Evolutionary conservation across 371 early-diverging fungal species (phyloP).

Genomic region (Dichotomocladium elegans): DNA sequence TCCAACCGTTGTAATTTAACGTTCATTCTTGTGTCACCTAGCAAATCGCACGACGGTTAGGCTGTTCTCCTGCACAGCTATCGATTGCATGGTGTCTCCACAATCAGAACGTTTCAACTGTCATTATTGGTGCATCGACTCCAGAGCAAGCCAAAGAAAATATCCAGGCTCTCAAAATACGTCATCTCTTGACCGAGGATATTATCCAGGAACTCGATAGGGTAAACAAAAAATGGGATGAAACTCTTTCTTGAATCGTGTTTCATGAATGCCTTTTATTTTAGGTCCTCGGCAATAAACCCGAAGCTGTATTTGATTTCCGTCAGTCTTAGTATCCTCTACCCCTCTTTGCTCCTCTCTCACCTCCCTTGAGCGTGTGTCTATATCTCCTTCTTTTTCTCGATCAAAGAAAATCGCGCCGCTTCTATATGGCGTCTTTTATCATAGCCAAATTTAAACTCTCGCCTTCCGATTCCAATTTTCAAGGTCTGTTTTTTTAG

Average conservation of each 20-base stretch:
- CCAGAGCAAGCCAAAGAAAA: constrained; percentile 77
- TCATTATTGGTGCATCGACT: constrained; percentile 70
- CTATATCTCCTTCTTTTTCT: no score
- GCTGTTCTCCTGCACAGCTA: constrained; percentile 70
- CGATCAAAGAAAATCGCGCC: no score
- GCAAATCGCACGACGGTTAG: constrained; percentile 63
- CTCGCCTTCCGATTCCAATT: no score
- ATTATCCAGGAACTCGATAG: constrained; percentile 60
- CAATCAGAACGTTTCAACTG: constrained; percentile 56
- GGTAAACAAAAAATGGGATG: constrained; percentile 12
- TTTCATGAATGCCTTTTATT: neutral
- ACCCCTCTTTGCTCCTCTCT: no score
- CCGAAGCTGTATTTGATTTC: constrained; percentile 60
- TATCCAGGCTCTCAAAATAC: constrained; percentile 55
- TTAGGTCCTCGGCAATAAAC: constrained; percentile 69
- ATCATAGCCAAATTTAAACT: no score
- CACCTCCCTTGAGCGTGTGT: no score
- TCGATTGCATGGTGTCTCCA: constrained; percentile 81
- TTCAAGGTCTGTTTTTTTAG: neutral
- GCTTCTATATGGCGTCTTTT: no score
- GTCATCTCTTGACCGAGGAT: constrained; percentile 65
- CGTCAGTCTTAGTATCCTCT: constrained; percentile 40
- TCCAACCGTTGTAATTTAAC: neutral
- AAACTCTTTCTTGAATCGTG: neutral
- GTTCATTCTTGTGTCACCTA: constrained; percentile 7